Percentiles rank a stretch among this genome's conserved stretches.
Evolutionary conservation across 2,329 filamentous ascomycete genomes (phyloP).

Genomic region (Thielaviopsis populi): DNA sequence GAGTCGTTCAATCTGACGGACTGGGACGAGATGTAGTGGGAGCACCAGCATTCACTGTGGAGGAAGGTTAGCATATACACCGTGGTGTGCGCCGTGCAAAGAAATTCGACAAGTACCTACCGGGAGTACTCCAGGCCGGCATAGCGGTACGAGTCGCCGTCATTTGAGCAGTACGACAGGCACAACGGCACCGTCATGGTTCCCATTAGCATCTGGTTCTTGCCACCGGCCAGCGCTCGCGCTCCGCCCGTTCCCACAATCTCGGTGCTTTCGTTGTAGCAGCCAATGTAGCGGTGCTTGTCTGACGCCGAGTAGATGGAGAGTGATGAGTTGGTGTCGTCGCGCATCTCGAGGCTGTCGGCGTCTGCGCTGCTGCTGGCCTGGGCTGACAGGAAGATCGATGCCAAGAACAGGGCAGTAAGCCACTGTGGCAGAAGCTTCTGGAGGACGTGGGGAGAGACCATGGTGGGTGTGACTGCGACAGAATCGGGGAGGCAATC

Average conservation of each 20-base stretch:
- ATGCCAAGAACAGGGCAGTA: neutral
- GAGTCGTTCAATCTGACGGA: constrained; percentile 32
- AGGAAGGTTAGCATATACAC: neutral
- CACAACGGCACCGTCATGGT: constrained; percentile 39
- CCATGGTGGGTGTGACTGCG: neutral
- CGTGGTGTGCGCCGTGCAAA: neutral
- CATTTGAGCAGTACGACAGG: constrained; percentile 34
- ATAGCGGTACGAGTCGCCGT: constrained; percentile 29
- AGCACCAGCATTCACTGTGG: constrained; percentile 45
- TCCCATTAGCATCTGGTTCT: constrained; percentile 27
- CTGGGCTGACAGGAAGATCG: neutral
- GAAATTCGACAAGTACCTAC: constrained; percentile 21
- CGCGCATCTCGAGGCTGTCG: neutral
- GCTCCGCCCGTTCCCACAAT: constrained; percentile 28
- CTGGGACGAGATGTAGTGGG: constrained; percentile 33
- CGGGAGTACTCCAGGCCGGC: constrained; percentile 41
- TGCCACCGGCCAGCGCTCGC: constrained; percentile 34
- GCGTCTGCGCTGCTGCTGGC: neutral
- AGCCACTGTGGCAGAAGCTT: neutral
- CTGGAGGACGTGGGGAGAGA: neutral
- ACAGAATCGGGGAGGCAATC: too few relatives aligned
- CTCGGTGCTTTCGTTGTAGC: constrained; percentile 42
- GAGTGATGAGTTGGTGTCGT: constrained; percentile 7
- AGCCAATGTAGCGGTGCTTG: constrained; percentile 38
- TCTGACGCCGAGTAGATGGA: constrained; percentile 25